A percentile compares a stretch with the other conserved stretches of the same genome.
Evolutionary conservation across 108 stramenopile species (phyloP).

Genomic region (Nannochloropsis gaditana): DNA sequence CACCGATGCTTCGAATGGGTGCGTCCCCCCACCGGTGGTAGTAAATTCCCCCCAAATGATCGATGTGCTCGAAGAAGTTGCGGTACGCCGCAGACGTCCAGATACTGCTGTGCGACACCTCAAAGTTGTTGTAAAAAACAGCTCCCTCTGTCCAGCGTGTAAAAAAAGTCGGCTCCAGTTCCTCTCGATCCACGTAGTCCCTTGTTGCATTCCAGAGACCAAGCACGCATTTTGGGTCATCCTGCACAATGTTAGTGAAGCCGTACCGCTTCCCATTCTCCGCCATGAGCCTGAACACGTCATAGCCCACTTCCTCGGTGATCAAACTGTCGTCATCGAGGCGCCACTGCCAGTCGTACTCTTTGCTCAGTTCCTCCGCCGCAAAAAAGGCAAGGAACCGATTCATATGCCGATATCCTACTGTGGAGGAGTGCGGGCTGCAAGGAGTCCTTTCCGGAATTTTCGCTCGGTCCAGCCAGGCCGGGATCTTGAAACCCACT

Average conservation of each 20-base stretch:
- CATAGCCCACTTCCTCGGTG: constrained; percentile 14
- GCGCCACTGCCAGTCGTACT: not conserved
- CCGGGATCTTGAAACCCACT: not conserved
- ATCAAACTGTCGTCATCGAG: constrained; percentile 19
- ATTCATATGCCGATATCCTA: constrained; percentile 24
- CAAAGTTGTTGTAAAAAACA: constrained; percentile 24
- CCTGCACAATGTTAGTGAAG: constrained; percentile 23
- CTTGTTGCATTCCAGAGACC: constrained; percentile 18
- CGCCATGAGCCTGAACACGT: constrained; percentile 19
- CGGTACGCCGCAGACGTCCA: not conserved
- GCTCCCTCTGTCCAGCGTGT: constrained; percentile 20
- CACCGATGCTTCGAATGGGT: constrained; percentile 11
- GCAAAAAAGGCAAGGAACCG: constrained; percentile 11
- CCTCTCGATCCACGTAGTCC: not conserved
- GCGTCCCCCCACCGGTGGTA: constrained; percentile 25
- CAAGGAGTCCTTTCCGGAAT: constrained; percentile 19
- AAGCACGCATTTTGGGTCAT: constrained; percentile 9
- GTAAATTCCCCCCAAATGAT: constrained; percentile 21
- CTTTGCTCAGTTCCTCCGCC: not conserved
- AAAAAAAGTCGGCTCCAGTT: constrained; percentile 13
- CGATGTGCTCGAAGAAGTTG: not conserved
- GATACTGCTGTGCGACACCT: not conserved
- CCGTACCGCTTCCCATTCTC: constrained; percentile 24
- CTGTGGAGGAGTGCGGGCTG: not conserved
- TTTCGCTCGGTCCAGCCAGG: not conserved